Conservation (phyloP, 176 grass and related monocot species). For the Alloteropsis semialata region DNA sequence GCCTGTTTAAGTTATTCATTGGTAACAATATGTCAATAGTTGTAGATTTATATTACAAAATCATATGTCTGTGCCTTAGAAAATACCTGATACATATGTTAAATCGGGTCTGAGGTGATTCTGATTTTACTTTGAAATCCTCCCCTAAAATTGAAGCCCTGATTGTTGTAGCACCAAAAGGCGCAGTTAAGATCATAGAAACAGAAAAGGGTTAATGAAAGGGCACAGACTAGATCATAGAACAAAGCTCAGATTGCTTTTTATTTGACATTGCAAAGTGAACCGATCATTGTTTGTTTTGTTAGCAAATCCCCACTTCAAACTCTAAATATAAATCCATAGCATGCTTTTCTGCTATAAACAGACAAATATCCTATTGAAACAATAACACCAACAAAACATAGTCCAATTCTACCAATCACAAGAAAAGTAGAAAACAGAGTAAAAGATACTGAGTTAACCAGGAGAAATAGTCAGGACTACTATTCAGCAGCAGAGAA, state of each 20-base stretch:
- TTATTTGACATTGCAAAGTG: background rate
- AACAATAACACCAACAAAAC: background rate
- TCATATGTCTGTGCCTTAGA: background rate
- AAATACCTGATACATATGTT: conserved; percentile 78
- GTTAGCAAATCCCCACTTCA: background rate
- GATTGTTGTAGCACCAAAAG: conserved; percentile 16
- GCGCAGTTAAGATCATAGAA: conserved; percentile 9
- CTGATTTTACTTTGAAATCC: conserved; percentile 74
- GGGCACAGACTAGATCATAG: background rate
- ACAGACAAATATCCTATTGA: background rate
- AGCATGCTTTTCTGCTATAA: background rate
- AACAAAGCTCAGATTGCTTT: background rate
- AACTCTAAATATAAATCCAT: background rate
- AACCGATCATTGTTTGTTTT: background rate
- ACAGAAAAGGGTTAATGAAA: background rate
- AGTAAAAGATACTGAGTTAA: background rate
- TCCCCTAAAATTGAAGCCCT: conserved; percentile 83
- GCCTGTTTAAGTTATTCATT: conserved; percentile 49
- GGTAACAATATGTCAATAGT: background rate
- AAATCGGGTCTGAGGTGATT: conserved; percentile 63
- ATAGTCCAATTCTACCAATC: background rate
- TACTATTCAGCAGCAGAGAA: background rate
- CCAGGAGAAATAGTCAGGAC: background rate
- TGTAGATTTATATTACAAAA: conserved; percentile 3
- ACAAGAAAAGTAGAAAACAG: background rate